A percentile compares a stretch with the other conserved stretches of the same genome.
Conservation (phyloP, 1,139 yeast genomes). For the Geotrichum macrosporum region DNA sequence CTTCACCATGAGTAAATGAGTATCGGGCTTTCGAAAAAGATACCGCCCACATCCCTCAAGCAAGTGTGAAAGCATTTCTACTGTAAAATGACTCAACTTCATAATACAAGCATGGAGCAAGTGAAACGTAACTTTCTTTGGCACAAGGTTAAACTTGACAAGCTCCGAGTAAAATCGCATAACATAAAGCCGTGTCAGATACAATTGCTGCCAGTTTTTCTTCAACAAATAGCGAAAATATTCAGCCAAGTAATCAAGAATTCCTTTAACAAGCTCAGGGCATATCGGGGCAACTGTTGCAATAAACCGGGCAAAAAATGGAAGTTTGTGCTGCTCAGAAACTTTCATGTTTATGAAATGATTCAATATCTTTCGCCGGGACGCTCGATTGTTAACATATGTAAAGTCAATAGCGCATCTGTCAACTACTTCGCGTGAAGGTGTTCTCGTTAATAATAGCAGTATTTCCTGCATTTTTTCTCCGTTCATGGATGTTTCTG, state of each 20-base stretch:
- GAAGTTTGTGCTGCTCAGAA: constrained; percentile 34
- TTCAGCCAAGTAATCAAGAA: constrained; percentile 52
- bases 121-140: constrained; percentile 66
- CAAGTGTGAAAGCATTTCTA: constrained; percentile 54
- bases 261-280: constrained; percentile 51
- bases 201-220: constrained; percentile 26
- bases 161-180: constrained; percentile 59
- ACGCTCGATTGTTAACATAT: constrained; percentile 65
- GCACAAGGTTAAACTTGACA: constrained; percentile 72
- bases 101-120: constrained; percentile 47
- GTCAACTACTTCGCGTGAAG: constrained; percentile 51
- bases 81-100: constrained; percentile 30
- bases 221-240: constrained; percentile 30
- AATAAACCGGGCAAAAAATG: constrained; percentile 61
- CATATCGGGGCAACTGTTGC: constrained; percentile 53
- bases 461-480: constrained; percentile 27
- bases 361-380: constrained; percentile 56
- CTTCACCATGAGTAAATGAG: constrained; percentile 55
- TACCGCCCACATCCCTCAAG: constrained; percentile 74
- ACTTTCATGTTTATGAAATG: constrained; percentile 44
- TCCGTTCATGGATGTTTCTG: constrained; percentile 25
- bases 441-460: constrained; percentile 28
- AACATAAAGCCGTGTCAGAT: constrained; percentile 43
- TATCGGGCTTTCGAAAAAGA: constrained; percentile 58
- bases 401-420: constrained; percentile 55